Base-by-base conservation (phyloP, 139 green algal species). In the Chlamydomonas sp. region DNA sequence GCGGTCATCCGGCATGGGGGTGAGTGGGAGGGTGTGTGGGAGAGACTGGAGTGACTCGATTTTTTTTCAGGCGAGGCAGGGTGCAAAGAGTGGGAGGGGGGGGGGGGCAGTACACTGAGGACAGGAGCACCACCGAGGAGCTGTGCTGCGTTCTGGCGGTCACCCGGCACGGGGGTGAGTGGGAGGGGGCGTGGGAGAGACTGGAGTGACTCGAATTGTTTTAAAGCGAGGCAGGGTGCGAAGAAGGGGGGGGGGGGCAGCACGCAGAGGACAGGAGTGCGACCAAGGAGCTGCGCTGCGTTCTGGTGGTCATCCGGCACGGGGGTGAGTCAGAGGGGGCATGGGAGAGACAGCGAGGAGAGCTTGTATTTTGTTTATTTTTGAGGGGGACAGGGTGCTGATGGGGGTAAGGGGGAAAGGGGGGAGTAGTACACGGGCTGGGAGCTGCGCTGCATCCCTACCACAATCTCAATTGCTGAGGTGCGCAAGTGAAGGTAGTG, bases 401-500 rank as follows among this genome's bases (percentile, higher is more conserved):
- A n/a, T n/a, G n/a, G n/a, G n/a, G n/a, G n/a, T n/a, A n/a, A n/a
- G n/a, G n/a, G n/a, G n/a, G 35, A 70, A 82, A 62, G 58, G 76
- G 73, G 74, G 54, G 61, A 75, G 35, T 63, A 62, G 33, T 72
- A 50, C 26, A 47, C 70, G 67, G 67, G 58, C 58, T 85, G 94
- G 64, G 93, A 98, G 87, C 82, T 98, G 74, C 84, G 94, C 8
- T 96, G 90, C 75, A 90, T 99, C 31, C 82, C 98, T 58, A 90
- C 91, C 0, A 85, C 98, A 28, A 81, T 97, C 1, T 79, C 94
- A 3, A 88, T 95, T 74, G 84, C 82, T 36, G 65, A 20, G n/a
- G 37, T 36, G 54, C 10, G 26, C 24, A 26, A 16, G 16, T 26
- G 16, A 26, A 54, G 13, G 16, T 13, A n/a, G n/a, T n/a, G n/a